phyloP scores from a whole-genome alignment of 192 early-diverging fungal genomes.

The Funneliformis mosseae region DNA sequence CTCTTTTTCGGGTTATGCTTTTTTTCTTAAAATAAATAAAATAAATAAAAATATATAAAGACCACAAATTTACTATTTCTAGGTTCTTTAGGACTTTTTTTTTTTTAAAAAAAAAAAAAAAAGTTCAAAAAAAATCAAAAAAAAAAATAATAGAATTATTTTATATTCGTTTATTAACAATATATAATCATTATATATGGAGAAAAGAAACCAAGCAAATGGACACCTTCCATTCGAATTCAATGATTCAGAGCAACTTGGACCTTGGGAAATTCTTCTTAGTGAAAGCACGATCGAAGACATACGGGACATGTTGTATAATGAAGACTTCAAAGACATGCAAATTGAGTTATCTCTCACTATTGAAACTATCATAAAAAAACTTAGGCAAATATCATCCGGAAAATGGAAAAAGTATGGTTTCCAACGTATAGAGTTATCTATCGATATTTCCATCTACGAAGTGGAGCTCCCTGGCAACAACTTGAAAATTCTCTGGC shows the following conservation, averaged over 20 bases:
- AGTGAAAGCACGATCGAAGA: conserved; percentile 17
- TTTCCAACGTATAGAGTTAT: neutral
- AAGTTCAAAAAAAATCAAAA: too few species aligned
- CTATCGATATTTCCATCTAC: neutral
- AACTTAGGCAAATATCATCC: conserved; percentile 9
- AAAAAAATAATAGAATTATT: too few species aligned
- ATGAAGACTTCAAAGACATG: too few species aligned
- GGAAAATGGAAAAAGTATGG: conserved; percentile 6
- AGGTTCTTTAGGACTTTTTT: too few species aligned
- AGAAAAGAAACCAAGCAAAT: too few species aligned
- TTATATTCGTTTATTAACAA: too few species aligned
- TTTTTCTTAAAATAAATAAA: too few species aligned
- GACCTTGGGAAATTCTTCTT: conserved; percentile 20
- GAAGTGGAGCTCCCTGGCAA: neutral
- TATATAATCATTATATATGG: too few species aligned
- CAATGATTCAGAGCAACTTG: conserved; percentile 8
- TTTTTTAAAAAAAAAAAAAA: too few species aligned
- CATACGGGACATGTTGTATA: neutral
- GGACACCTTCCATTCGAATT: conserved; percentile 27
- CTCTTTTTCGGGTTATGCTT: too few species aligned
- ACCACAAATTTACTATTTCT: too few species aligned
- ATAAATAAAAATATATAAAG: too few species aligned
- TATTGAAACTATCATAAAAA: neutral
- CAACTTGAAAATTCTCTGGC: conserved; percentile 11
- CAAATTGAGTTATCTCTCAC: neutral